A percentile compares a stretch with the other conserved stretches of the same genome.
phyloP scores from a whole-genome alignment of 2,329 filamentous ascomycete genomes.

The Colletotrichum musae region DNA sequence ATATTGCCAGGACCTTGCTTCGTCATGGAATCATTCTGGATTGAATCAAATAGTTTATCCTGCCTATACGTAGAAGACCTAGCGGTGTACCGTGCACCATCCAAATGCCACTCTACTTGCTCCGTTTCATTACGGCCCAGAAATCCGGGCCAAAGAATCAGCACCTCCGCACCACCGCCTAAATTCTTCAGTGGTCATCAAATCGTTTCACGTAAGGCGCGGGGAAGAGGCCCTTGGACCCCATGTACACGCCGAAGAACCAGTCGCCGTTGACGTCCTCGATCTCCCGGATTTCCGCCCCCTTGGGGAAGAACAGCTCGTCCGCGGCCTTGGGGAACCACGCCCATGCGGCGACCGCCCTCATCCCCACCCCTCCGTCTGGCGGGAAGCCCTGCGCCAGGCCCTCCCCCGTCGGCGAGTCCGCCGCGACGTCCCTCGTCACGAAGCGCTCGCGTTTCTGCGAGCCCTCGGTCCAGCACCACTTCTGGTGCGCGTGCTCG shows the following conservation, averaged over 20 bases:
- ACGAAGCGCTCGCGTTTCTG: slow-evolving; percentile 63
- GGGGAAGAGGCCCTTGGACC: slow-evolving; percentile 84
- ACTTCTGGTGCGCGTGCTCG: slow-evolving; percentile 58
- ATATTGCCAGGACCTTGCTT: no score
- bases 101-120: background rate
- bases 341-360: slow-evolving; percentile 78
- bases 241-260: slow-evolving; percentile 90
- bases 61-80: slow-evolving; percentile 5
- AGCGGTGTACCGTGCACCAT: background rate
- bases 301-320: slow-evolving; percentile 87
- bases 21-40: background rate
- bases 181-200: slow-evolving; percentile 27
- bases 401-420: slow-evolving; percentile 53
- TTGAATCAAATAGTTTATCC: background rate
- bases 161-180: background rate
- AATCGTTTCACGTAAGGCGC: slow-evolving; percentile 78
- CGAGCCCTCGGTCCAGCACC: slow-evolving; percentile 64
- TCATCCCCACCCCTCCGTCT: slow-evolving; percentile 79
- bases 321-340: slow-evolving; percentile 81
- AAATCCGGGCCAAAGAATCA: background rate
- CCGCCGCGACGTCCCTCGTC: slow-evolving; percentile 64
- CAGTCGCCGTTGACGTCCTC: slow-evolving; percentile 93
- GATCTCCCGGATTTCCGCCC: slow-evolving; percentile 86
- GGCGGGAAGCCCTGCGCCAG: slow-evolving; percentile 72
- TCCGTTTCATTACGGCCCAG: slow-evolving; percentile 11